Evolutionary conservation across 2,329 filamentous ascomycete species (phyloP).

Genomic region (Xylaria sp.): DNA sequence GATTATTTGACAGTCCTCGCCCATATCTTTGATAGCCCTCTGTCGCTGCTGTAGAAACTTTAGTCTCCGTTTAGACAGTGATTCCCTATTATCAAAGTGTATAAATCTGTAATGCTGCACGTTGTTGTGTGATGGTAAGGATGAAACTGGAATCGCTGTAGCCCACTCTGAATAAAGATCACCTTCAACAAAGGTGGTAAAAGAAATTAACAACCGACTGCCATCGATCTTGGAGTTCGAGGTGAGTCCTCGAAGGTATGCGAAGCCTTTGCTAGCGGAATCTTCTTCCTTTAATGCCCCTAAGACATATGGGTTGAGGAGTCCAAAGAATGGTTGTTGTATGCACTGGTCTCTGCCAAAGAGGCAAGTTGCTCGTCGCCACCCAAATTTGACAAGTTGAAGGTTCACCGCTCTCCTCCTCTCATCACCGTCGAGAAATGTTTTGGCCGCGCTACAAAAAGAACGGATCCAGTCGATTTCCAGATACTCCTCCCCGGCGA

Average conservation of each 20-base stretch:
- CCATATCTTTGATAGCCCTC: background rate
- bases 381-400: slow-evolving; percentile 26
- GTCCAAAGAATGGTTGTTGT: slow-evolving; percentile 16
- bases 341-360: slow-evolving; percentile 1
- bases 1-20: background rate
- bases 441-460: background rate
- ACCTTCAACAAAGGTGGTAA: background rate
- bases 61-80: background rate
- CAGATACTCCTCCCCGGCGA: background rate
- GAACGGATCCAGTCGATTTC: background rate
- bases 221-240: background rate
- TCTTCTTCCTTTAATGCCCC: slow-evolving; percentile 6
- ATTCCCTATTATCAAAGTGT: background rate
- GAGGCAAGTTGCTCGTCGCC: slow-evolving; percentile 2
- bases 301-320: slow-evolving; percentile 8
- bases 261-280: slow-evolving; percentile 5
- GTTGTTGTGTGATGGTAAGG: background rate
- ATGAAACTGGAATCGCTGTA: background rate
- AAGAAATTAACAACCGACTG: background rate
- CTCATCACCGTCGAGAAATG: background rate
- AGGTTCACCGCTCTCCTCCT: background rate
- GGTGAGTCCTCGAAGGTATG: slow-evolving; percentile 11
- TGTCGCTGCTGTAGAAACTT: background rate
- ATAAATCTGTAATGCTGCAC: background rate
- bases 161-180: slow-evolving; percentile 1